Evolutionary conservation across 352 stramenopile genomes (phyloP), one percentile per base, ranked within the genome.

Genomic region (Discostella stelligera): DNA sequence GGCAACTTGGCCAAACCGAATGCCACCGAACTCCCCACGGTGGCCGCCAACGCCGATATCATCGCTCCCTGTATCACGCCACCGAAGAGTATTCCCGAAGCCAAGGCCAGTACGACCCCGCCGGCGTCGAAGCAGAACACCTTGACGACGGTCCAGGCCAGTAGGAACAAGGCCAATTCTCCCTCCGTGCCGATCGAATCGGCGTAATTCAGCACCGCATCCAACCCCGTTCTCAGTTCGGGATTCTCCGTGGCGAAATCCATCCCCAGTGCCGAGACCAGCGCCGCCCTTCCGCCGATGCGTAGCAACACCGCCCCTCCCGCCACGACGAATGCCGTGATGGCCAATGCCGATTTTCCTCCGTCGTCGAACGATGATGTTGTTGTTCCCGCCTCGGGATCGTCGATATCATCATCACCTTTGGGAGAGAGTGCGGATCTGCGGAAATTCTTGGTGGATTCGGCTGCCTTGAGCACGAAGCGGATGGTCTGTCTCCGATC

Each of bases 81-180:
- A 59, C 90, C 90, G 76, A 95, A 95, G 7, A 94, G 70, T 55
- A 95, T 85, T 8, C 91, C 91, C 1, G 82, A 87, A 20, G 74
- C 52, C 32, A 95, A 73, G 0, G 90, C 91, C 59, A 95, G 62
- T 8, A 87, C 82, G 32, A 95, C 79, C 13, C 87, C 89, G 10
- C 88, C 84, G 30, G 88, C 82, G 81, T 95, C 91, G 62, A 94
- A 84, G 63, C 88, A 94, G 27, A 92, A 83, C 16, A 88, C 89
- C 71, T 94, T 95, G 1, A 91, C 84, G 32, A 84, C 68, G 20
- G 90, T 90, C 90, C 90, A 94, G n/a, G 76, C 74, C 25, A 80
- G 39, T 25, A 80, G 48, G 69, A 91, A 92, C 6, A 89, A 18
- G 20, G 20, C 48, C 14, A 80, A 59, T 50, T 87, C 82, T 3